Conservation (phyloP, 108 stramenopile species). For the Nitzschia putrida region DNA sequence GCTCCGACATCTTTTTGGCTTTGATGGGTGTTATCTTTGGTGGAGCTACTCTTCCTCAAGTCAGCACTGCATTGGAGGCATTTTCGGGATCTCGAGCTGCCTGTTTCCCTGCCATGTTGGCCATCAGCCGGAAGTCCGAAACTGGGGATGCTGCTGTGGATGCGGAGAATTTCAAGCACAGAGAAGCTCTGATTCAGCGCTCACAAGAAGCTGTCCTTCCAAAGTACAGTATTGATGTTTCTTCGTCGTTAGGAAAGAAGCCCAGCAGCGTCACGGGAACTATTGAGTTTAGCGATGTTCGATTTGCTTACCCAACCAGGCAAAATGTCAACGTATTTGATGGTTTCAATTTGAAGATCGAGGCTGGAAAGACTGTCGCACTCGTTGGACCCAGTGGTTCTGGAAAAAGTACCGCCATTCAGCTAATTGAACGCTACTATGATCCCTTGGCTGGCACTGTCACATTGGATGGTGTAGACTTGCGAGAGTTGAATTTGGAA, state of each 20-base stretch:
- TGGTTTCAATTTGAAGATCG: conserved; percentile 57
- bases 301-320: conserved; percentile 67
- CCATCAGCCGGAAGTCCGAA: conserved; percentile 34
- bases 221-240: conserved; percentile 56
- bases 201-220: conserved; percentile 15
- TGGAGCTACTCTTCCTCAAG: conserved; percentile 47
- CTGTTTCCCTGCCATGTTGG: conserved; percentile 43
- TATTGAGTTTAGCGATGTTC: conserved; percentile 49
- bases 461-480: conserved; percentile 71
- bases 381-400: conserved; percentile 64
- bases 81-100: conserved; percentile 45
- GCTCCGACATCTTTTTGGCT: conserved; percentile 46
- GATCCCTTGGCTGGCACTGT: conserved; percentile 63
- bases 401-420: conserved; percentile 70
- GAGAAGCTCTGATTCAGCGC: conserved; percentile 5
- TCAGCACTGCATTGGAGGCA: conserved; percentile 43
- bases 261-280: conserved; percentile 45
- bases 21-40: conserved; percentile 53
- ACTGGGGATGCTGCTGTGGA: conserved; percentile 16
- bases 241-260: conserved; percentile 47
- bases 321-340: conserved; percentile 46
- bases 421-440: conserved; percentile 81
- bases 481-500: conserved; percentile 60
- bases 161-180: conserved; percentile 5
- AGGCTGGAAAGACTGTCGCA: conserved; percentile 67